These are phyloP conservation scores for Saturnispora halmiae DNA, from an alignment of 805 yeast genomes.

Conservation along the genomic window DNA sequence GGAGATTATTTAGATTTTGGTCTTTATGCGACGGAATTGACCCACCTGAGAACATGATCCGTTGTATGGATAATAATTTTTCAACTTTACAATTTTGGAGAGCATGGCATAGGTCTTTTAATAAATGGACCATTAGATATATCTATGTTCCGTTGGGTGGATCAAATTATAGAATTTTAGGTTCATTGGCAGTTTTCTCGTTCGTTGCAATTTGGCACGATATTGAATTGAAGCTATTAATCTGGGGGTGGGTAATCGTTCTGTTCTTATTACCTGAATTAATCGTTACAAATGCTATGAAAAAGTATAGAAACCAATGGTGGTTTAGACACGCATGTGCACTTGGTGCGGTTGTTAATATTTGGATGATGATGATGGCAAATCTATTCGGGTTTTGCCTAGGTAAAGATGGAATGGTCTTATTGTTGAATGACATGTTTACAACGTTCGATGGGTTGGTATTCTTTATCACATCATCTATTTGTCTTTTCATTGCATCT, in stretches of 20 bases:
- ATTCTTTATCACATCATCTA: slow-evolving; percentile 53
- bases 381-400: slow-evolving; percentile 91
- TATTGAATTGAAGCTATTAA: slow-evolving; percentile 69
- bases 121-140: slow-evolving; percentile 83
- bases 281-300: slow-evolving; percentile 40
- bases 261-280: slow-evolving; percentile 83
- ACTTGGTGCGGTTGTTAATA: slow-evolving; percentile 76
- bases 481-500: slow-evolving; percentile 67
- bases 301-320: slow-evolving; percentile 31
- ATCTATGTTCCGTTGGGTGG: slow-evolving; percentile 92
- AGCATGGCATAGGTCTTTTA: slow-evolving; percentile 95
- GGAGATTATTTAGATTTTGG: slow-evolving; percentile 95
- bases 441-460: slow-evolving; percentile 58
- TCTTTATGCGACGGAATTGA: slow-evolving; percentile 85
- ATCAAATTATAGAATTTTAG: slow-evolving; percentile 55
- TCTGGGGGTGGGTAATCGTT: slow-evolving; percentile 97
- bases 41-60: slow-evolving; percentile 95
- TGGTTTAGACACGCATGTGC: slow-evolving; percentile 83
- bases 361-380: slow-evolving; percentile 98
- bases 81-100: slow-evolving; percentile 96
- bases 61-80: slow-evolving; percentile 92
- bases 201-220: slow-evolving; percentile 99
- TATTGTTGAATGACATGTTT: slow-evolving; percentile 61
- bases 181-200: slow-evolving; percentile 78
- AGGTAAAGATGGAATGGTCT: slow-evolving; percentile 75